These are phyloP conservation scores for Hymenoscyphus infarciens DNA, from an alignment of 2,329 filamentous ascomycete species.

Conservation along the genomic window DNA sequence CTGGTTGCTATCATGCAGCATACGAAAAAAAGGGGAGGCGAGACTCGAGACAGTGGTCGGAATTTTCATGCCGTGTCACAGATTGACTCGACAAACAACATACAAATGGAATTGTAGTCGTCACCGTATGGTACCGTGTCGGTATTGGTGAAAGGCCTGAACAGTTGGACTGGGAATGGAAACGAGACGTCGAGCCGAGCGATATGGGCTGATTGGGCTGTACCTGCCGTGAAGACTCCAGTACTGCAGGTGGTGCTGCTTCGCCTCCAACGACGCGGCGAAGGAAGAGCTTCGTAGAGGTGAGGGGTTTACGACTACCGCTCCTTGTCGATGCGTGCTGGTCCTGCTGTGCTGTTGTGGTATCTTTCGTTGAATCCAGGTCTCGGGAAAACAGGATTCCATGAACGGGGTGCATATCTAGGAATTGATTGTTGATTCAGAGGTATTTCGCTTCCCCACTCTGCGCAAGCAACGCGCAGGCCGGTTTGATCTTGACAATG, in stretches of 20 bases:
- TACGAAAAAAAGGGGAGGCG: neutral
- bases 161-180: neutral
- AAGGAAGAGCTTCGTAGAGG: too few species aligned
- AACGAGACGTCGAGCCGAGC: neutral
- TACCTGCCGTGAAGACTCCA: neutral
- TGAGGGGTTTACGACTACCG: neutral
- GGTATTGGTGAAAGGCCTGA: neutral
- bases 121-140: too few species aligned
- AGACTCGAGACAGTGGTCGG: neutral
- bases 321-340: neutral
- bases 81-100: neutral
- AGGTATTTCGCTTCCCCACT: too few species aligned
- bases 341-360: neutral
- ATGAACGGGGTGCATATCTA: neutral
- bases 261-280: neutral
- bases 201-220: neutral
- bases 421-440: too few species aligned
- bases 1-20: neutral
- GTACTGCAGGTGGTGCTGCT: neutral
- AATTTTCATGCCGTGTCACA: neutral
- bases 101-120: too few species aligned
- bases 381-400: neutral
- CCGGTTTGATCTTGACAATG: too few species aligned
- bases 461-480: too few species aligned
- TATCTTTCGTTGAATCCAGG: neutral